Conservation (phyloP, 305 asterid species). For the Fraxinus paxiana region DNA sequence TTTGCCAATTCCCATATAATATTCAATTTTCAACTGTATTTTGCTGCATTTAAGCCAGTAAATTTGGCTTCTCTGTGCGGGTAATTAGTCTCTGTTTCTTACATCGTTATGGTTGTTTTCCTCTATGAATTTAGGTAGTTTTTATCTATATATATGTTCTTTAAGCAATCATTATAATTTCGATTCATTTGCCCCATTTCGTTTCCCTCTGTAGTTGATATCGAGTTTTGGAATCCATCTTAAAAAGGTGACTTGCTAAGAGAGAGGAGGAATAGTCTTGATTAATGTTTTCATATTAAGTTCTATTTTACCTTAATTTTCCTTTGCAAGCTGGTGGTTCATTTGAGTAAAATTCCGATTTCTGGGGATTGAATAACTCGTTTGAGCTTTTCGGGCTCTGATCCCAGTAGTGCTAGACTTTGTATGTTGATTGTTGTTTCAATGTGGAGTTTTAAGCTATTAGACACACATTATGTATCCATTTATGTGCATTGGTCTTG, state of each 20-base stretch:
- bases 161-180: not conserved
- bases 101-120: not conserved
- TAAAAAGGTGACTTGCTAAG: not conserved
- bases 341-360: not conserved
- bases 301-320: not conserved
- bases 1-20: not conserved
- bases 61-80: not conserved
- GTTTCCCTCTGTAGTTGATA: not conserved
- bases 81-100: not conserved
- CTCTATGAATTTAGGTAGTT: not conserved
- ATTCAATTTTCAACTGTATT: not conserved
- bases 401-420: not conserved
- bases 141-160: not conserved
- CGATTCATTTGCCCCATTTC: not conserved
- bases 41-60: not conserved
- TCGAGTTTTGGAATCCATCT: not conserved
- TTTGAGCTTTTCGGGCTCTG: not conserved
- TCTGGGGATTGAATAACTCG: not conserved
- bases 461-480: not conserved
- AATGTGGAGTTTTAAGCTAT: not conserved
- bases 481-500: not conserved
- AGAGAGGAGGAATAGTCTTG: not conserved
- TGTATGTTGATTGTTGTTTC: not conserved
- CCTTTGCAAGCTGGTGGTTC: not conserved
- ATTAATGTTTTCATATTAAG: not conserved